phyloP scores from a whole-genome alignment of 2,329 filamentous ascomycete genomes.

The Talaromyces islandicus region DNA sequence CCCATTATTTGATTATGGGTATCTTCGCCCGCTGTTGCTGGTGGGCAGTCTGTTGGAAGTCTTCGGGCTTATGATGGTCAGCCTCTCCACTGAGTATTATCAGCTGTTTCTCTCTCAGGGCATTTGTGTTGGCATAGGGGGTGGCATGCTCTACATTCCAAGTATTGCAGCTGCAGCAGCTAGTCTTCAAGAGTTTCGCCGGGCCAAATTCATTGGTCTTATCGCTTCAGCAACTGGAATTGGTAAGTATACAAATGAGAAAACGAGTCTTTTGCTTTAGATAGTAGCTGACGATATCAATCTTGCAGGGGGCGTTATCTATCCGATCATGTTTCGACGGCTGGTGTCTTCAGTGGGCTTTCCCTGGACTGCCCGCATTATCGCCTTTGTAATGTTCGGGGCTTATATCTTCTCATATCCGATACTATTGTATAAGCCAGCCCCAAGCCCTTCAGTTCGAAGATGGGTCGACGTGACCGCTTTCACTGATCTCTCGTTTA shows the following conservation, averaged over 20 bases:
- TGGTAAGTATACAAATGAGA: background rate
- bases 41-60: conserved; percentile 42
- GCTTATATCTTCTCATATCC: conserved; percentile 33
- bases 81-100: conserved; percentile 46
- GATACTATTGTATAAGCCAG: conserved; percentile 34
- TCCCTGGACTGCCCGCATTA: conserved; percentile 54
- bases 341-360: conserved; percentile 47
- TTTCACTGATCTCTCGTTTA: conserved; percentile 40
- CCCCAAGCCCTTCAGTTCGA: conserved; percentile 37
- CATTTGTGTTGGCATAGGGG: conserved; percentile 46
- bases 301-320: conserved; percentile 46
- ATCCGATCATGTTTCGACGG: conserved; percentile 44
- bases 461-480: conserved; percentile 39
- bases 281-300: background rate
- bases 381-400: conserved; percentile 57
- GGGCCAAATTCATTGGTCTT: background rate
- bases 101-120: conserved; percentile 50
- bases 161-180: background rate
- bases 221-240: background rate
- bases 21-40: conserved; percentile 39
- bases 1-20: conserved; percentile 48
- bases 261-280: too few relatives aligned
- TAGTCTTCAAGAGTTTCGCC: background rate
- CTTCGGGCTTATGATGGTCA: conserved; percentile 50
- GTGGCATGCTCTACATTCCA: conserved; percentile 5